Evolutionary conservation across 2,329 filamentous ascomycete genomes (phyloP).

Genomic region (Sporothrix pseudoabietina): DNA sequence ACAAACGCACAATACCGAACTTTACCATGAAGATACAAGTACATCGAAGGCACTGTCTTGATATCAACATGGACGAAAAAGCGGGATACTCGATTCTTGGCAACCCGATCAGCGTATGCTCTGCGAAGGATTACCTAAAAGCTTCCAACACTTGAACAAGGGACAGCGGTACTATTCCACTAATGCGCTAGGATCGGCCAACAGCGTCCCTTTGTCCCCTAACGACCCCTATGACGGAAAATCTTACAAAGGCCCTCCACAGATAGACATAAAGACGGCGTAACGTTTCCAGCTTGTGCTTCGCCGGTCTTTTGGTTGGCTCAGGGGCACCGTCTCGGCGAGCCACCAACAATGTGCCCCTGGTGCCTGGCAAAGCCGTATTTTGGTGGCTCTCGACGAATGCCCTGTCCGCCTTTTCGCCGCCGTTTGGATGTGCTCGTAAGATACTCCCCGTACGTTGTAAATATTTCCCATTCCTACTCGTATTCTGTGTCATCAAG

Average conservation of each 20-base stretch:
- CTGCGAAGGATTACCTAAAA: conserved; percentile 9
- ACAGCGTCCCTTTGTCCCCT: neutral
- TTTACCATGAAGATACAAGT: neutral
- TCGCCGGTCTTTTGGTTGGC: conserved; percentile 13
- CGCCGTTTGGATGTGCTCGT: neutral
- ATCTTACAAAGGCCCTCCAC: neutral
- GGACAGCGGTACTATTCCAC: neutral
- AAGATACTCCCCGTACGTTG: too few species aligned
- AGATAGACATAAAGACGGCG: neutral
- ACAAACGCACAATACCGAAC: neutral
- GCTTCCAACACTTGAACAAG: neutral
- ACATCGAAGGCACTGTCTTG: neutral
- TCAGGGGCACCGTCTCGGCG: conserved; percentile 13
- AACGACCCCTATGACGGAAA: neutral
- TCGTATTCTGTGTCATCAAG: conserved; percentile 13
- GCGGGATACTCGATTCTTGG: neutral
- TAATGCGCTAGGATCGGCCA: conserved; percentile 10
- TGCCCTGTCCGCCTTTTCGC: neutral
- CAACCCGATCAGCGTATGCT: neutral
- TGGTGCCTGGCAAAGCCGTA: conserved; percentile 14
- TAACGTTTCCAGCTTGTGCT: conserved; percentile 13
- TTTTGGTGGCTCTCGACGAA: neutral
- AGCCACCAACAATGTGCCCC: conserved; percentile 18
- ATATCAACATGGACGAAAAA: neutral
- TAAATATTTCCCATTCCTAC: too few species aligned